Evolutionary conservation across 2,329 filamentous ascomycete genomes (phyloP), one percentile per base, ranked within the genome.

Genomic region (Xylariomycetidae sp.): DNA sequence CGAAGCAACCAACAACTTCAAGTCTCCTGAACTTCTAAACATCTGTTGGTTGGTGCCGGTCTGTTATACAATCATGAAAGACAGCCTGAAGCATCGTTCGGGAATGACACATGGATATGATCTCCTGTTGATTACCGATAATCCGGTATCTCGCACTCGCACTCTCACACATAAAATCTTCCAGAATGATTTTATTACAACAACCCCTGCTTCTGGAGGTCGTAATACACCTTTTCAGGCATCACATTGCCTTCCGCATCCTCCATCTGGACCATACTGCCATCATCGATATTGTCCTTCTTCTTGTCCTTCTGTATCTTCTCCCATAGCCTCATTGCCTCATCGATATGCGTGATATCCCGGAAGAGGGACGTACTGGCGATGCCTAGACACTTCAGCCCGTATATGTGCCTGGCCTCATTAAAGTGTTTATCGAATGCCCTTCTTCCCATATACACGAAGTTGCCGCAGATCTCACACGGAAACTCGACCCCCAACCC

Each of bases 361-460:
- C 92, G 72, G 70, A 96, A 98, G 12, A 98, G 69, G 17, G 82
- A 82, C 2, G 88, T 88, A 55, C 94, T 92, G 6, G 83, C 94
- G 56, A 98, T 92, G 14, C 94, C 94, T 31, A 98, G 66, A 54
- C 90, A 95, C 60, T 94, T 92, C 46, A 98, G 66, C 1, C 92
- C 92, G 56, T 95, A 92, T 30, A 97, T 85, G 56, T 98, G 92
- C 33, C 88, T 72, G 7, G 86, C 81, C 61, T 98, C 92, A 48
- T 89, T 94, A 66, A 98, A 98, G 60, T 98, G 92, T 69, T 98
- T 98, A 58, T 98, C 92, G 51, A 96, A 98, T 1, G 89, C 89
- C 31, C 92, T 79, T 16, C 92, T 77, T 12, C 92, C 92, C 85
- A 95, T 96, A 67, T 97, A 97, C n/a, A 96, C 88, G 54, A 88